Evolutionary conservation across 306 rosid species (phyloP).

Genomic region (Luffa aegyptiaca): DNA sequence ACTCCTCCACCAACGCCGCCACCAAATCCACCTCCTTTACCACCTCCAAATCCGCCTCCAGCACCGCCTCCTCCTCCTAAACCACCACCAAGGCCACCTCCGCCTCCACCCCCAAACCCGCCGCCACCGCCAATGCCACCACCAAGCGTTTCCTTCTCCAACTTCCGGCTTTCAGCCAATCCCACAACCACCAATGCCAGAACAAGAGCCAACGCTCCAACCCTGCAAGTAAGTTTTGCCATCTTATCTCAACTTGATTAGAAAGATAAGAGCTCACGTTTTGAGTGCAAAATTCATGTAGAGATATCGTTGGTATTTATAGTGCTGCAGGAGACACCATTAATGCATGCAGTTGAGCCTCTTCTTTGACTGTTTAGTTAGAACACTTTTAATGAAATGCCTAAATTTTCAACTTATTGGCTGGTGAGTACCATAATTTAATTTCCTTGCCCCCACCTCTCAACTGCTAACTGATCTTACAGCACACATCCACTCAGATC

Average conservation of each 20-base stretch:
- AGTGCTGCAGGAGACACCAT: constrained; percentile 16
- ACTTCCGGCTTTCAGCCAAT: constrained; percentile 34
- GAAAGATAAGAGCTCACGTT: background rate
- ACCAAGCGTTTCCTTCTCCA: constrained; percentile 19
- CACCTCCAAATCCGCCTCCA: background rate
- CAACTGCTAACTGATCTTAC: constrained; percentile 23
- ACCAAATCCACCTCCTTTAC: background rate
- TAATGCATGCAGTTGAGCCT: constrained; percentile 34
- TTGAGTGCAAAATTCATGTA: background rate
- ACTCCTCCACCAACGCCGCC: no score
- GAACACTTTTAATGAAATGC: constrained; percentile 18
- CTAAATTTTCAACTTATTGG: constrained; percentile 30
- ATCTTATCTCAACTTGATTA: constrained; percentile 12
- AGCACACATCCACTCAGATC: background rate
- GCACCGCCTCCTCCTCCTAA: background rate
- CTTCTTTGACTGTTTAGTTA: background rate
- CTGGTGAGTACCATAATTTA: constrained; percentile 34
- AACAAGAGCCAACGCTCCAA: constrained; percentile 27
- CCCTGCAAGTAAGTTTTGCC: constrained; percentile 29
- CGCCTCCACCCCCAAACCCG: background rate
- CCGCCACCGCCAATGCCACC: constrained; percentile 11
- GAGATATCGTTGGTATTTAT: constrained; percentile 24
- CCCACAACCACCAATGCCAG: constrained; percentile 27
- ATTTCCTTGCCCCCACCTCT: constrained; percentile 26
- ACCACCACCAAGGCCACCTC: background rate